These are phyloP conservation scores for Aplosporella prunicola DNA, from an alignment of 2,329 filamentous ascomycete genomes.

Conservation along the genomic window DNA sequence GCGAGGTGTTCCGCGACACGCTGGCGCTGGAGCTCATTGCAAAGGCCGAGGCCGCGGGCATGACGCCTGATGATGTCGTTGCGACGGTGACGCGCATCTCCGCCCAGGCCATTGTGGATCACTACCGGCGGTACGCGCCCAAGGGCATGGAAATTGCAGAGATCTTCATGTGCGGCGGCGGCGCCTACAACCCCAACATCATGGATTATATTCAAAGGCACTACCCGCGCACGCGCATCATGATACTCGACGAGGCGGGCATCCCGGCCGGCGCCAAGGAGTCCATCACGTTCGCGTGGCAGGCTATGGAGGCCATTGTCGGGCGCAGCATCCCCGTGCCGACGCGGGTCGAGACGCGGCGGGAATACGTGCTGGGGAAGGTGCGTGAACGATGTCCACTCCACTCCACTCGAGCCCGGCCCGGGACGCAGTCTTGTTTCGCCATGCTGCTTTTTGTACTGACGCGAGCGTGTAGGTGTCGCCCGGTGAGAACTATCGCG, in stretches of 20 bases:
- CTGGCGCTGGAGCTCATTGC: constrained; percentile 44
- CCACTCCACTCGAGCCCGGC: too few species aligned
- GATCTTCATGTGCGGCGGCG: constrained; percentile 53
- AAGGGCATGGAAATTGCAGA: constrained; percentile 38
- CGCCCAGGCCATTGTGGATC: constrained; percentile 47
- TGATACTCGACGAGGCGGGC: constrained; percentile 49
- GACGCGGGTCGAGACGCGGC: constrained; percentile 43
- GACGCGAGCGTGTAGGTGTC: constrained; percentile 32
- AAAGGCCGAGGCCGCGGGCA: constrained; percentile 35
- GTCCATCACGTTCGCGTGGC: constrained; percentile 51
- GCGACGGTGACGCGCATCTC: constrained; percentile 52
- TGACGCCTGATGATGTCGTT: constrained; percentile 44
- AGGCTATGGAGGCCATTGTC: constrained; percentile 48
- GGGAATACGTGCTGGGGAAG: constrained; percentile 46
- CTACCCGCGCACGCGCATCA: constrained; percentile 41
- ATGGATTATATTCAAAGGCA: constrained; percentile 41
- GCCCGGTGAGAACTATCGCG: constrained; percentile 46
- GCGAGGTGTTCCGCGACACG: constrained; percentile 51
- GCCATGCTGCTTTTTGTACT: background rate
- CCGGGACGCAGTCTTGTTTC: too few species aligned
- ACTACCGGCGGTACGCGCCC: constrained; percentile 41
- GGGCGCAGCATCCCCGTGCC: constrained; percentile 48
- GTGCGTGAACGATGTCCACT: too few species aligned
- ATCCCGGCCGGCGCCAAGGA: constrained; percentile 51
- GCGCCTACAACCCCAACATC: constrained; percentile 51